Evolutionary conservation across 2,329 filamentous ascomycete species (phyloP), one percentile per base, ranked within the genome.

Genomic region (Emmonsiellopsis sp.): DNA sequence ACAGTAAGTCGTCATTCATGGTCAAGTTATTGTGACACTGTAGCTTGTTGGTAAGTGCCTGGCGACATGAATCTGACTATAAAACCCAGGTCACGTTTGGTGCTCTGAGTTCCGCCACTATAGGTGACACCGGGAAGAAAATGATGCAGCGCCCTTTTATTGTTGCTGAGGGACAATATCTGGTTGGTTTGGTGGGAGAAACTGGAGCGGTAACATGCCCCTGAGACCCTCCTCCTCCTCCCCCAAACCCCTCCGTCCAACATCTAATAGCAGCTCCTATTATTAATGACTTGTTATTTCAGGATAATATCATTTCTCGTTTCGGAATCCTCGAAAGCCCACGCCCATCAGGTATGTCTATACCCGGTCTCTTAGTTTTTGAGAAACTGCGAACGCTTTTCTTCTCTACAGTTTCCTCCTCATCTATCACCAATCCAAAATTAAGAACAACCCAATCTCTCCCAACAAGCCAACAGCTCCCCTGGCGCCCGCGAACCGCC

Each of bases 291-390:
- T 10, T 11, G 20, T 20, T 47, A 5, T 13, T 31, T 16, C 10
- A 52, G 51, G 51, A 52, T 46, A 42, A 26, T 32, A 38, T 52
- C 20, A 52, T 52, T n/a, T 52, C 51, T 32, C 41, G 51, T 10
- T 43, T 52, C 37, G 51, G 51, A 37, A 37, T 47, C 26, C 15
- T 52, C 34, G 51, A 46, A 45, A 15, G 30, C 11, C 32, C 41
- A 2, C 7, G 6, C 16, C 34, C 51, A 35, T 5, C 20, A 47
- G 31, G 42, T 46, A 47, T 30, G 9, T 45, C 35, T n/a, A 31
- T 13, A 7, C 35, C 8, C 32, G n/a, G 5, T 9, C 20, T 32
- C 38, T 45, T 16, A 11, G 13, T 16, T 30, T 30, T 16, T 11
- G 13, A 20, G 16, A 30, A 32, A 15, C 15, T 35, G 20, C 50